Percentiles rank a stretch among this genome's conserved stretches.
Conservation (phyloP, 2,329 filamentous ascomycete species). For the Nannizziopsis barbatae region DNA sequence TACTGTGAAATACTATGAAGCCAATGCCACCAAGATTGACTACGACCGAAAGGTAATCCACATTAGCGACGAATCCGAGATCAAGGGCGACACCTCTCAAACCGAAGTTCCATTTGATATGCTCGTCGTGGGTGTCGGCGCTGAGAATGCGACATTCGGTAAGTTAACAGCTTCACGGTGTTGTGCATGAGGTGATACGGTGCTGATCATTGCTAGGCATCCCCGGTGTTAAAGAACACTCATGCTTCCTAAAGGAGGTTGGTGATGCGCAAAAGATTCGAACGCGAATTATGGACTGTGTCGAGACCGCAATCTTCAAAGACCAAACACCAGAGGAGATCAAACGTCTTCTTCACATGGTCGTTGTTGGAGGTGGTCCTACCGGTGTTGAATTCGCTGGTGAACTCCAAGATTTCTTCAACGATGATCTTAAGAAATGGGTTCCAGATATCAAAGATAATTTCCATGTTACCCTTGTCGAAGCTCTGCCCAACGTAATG, state of each 20-base stretch:
- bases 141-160: conserved; percentile 97
- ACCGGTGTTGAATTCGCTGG: conserved; percentile 98
- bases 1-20: conserved; percentile 92
- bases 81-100: conserved; percentile 69
- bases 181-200: neutral
- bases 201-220: conserved; percentile 45
- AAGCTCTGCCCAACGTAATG: conserved; percentile 80
- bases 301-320: conserved; percentile 97
- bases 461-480: conserved; percentile 95
- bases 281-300: conserved; percentile 99
- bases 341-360: conserved; percentile 94
- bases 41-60: conserved; percentile 77
- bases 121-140: conserved; percentile 92
- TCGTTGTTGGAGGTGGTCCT: conserved; percentile 83
- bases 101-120: conserved; percentile 96
- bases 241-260: conserved; percentile 98
- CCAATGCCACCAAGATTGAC: conserved; percentile 91
- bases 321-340: conserved; percentile 79
- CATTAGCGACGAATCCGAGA: conserved; percentile 84
- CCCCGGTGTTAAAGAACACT: conserved; percentile 85
- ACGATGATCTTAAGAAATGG: conserved; percentile 95
- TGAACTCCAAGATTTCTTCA: conserved; percentile 97
- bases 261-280: conserved; percentile 90
- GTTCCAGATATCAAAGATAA: conserved; percentile 88
- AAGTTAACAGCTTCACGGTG: conserved; percentile 19